A percentile compares a stretch with the other conserved stretches of the same genome.
Evolutionary conservation across 805 yeast genomes (phyloP).

Genomic region (Ogataea naganishii): DNA sequence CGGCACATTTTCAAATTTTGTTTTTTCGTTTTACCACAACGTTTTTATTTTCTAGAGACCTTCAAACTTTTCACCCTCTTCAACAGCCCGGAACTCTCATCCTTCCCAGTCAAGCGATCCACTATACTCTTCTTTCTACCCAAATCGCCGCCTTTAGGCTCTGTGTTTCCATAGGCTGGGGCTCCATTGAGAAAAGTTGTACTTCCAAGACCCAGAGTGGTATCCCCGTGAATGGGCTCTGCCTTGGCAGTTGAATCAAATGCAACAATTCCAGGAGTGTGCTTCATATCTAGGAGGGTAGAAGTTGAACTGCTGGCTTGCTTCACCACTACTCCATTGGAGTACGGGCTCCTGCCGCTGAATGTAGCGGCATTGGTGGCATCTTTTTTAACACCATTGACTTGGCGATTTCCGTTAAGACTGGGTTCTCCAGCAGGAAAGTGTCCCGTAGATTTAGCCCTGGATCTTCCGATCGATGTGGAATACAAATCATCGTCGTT

Average conservation of each 20-base stretch:
- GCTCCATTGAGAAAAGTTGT: slow-evolving; percentile 94
- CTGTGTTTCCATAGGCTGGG: slow-evolving; percentile 49
- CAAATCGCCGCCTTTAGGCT: slow-evolving; percentile 38
- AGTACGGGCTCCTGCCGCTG: slow-evolving; percentile 16
- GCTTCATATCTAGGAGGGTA: slow-evolving; percentile 33
- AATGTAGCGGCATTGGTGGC: slow-evolving; percentile 1
- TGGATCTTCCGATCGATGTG: slow-evolving; percentile 12
- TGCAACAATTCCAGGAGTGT: slow-evolving; percentile 44
- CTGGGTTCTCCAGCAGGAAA: slow-evolving; percentile 2
- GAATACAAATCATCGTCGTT: slow-evolving; percentile 35
- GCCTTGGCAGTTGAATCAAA: slow-evolving; percentile 67
- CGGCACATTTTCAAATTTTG: no score
- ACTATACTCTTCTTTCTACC: slow-evolving; percentile 80
- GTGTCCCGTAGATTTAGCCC: background rate
- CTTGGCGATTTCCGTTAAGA: slow-evolving; percentile 2
- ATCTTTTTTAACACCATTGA: background rate
- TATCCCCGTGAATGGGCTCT: slow-evolving; percentile 73
- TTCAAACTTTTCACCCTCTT: slow-evolving; percentile 86
- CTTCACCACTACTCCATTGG: slow-evolving; percentile 22
- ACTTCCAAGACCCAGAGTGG: slow-evolving; percentile 84
- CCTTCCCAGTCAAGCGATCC: slow-evolving; percentile 41
- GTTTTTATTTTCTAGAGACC: slow-evolving; percentile 41
- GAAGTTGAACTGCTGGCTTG: slow-evolving; percentile 17
- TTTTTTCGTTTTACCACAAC: no score
- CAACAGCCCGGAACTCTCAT: slow-evolving; percentile 44